phyloP scores from a whole-genome alignment of 768 basidiomycete genomes.

The Kwoniella dendrophila region DNA sequence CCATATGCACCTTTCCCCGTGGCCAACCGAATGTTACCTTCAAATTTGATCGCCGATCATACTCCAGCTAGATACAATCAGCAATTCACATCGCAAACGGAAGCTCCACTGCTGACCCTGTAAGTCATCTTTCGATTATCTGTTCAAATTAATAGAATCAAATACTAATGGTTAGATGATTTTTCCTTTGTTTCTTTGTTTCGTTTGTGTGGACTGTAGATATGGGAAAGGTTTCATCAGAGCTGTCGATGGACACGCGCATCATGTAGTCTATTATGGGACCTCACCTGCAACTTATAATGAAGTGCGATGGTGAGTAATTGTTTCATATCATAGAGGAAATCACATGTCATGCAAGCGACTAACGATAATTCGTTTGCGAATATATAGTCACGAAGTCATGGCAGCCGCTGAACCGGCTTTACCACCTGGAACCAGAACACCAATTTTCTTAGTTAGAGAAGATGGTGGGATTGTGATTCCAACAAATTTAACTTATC shows the following conservation, averaged over 20 bases:
- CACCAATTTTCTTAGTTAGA: constrained; percentile 43
- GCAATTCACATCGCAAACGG: constrained; percentile 35
- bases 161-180: constrained; percentile 5
- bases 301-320: constrained; percentile 48
- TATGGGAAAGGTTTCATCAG: constrained; percentile 43
- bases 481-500: constrained; percentile 41
- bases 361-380: neutral
- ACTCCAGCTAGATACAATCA: constrained; percentile 17
- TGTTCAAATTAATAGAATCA: neutral
- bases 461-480: constrained; percentile 46
- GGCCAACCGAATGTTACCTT: constrained; percentile 31
- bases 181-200: neutral
- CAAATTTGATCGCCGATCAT: constrained; percentile 27
- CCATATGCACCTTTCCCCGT: constrained; percentile 47
- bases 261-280: constrained; percentile 44
- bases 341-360: neutral
- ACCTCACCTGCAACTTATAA: constrained; percentile 38
- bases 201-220: constrained; percentile 7
- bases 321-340: neutral
- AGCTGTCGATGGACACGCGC: constrained; percentile 23
- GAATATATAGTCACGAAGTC: constrained; percentile 26
- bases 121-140: constrained; percentile 28
- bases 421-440: neutral
- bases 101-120: constrained; percentile 43
- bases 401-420: constrained; percentile 33